These are phyloP conservation scores for Articulospora tetracladia DNA, from an alignment of 495 filamentous ascomycete genomes.

Conservation along the genomic window DNA sequence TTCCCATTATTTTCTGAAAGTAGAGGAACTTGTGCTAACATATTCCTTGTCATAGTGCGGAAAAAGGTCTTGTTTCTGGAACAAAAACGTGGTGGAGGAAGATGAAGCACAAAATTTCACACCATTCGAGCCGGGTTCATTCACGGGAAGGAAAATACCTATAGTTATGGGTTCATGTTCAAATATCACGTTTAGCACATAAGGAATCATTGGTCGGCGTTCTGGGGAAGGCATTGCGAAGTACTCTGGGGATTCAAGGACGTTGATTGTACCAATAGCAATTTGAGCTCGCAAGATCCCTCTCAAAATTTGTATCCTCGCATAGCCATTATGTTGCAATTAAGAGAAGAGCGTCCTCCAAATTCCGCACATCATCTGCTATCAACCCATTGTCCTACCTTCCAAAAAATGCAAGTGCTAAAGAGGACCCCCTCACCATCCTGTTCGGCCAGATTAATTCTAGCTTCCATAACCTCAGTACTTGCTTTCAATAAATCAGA, in stretches of 20 bases:
- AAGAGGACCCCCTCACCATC: too few species aligned
- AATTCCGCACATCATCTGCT: too few species aligned
- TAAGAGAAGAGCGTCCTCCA: too few species aligned
- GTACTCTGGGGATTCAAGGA: neutral
- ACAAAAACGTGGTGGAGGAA: slow-evolving; percentile 50
- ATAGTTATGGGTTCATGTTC: neutral
- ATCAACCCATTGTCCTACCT: too few species aligned
- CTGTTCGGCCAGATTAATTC: too few species aligned
- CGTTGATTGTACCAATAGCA: neutral
- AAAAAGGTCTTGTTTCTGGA: slow-evolving; percentile 93
- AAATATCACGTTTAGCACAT: neutral
- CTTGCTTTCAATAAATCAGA: too few species aligned
- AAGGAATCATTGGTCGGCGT: slow-evolving; percentile 13
- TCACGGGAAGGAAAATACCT: too few species aligned
- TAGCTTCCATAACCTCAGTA: too few species aligned
- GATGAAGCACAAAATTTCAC: neutral
- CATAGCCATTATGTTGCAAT: too few species aligned
- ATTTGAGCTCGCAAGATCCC: neutral
- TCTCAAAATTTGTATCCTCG: neutral
- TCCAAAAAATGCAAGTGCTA: too few species aligned
- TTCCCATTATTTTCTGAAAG: too few species aligned
- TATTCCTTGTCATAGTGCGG: slow-evolving; percentile 44
- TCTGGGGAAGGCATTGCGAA: slow-evolving; percentile 1
- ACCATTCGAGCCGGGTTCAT: too few species aligned
- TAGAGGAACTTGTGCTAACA: neutral